Evolutionary conservation across 2,329 filamentous ascomycete genomes (phyloP).

Genomic region (Thermomyces lanuginosus): DNA sequence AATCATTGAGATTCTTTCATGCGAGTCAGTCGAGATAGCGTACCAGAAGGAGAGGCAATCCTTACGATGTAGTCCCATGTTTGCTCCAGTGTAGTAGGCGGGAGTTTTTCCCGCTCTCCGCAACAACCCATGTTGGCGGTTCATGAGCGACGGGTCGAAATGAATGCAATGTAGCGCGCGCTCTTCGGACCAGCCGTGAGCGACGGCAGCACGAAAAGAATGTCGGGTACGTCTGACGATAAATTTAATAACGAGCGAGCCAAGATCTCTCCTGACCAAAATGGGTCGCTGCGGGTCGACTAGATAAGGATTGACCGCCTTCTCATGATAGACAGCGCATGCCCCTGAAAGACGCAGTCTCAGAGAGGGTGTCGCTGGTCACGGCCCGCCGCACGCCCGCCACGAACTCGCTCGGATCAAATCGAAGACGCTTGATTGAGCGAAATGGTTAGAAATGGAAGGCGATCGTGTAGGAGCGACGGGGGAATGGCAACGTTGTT

Average conservation of each 20-base stretch:
- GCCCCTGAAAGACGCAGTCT: too few relatives aligned
- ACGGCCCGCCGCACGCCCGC: too few relatives aligned
- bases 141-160: slow-evolving; percentile 10
- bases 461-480: too few relatives aligned
- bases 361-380: too few relatives aligned
- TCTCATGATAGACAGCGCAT: too few relatives aligned
- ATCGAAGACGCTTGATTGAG: too few relatives aligned
- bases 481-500: too few relatives aligned
- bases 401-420: too few relatives aligned
- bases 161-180: slow-evolving; percentile 2
- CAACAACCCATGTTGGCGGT: slow-evolving; percentile 44
- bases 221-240: slow-evolving; percentile 1
- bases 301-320: too few relatives aligned
- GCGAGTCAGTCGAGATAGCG: slow-evolving; percentile 4
- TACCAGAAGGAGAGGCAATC: not conserved
- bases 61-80: slow-evolving; percentile 88
- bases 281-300: too few relatives aligned
- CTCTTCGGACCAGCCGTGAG: slow-evolving; percentile 7
- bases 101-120: slow-evolving; percentile 42
- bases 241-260: slow-evolving; percentile 1
- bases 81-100: slow-evolving; percentile 60
- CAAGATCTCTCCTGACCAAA: too few relatives aligned
- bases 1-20: slow-evolving; percentile 47
- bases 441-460: too few relatives aligned
- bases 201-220: slow-evolving; percentile 3